Percentiles rank a stretch among this genome's conserved stretches.
Conservation (phyloP, 805 yeast genomes). For the Saccharomycopsis fibuligera region DNA sequence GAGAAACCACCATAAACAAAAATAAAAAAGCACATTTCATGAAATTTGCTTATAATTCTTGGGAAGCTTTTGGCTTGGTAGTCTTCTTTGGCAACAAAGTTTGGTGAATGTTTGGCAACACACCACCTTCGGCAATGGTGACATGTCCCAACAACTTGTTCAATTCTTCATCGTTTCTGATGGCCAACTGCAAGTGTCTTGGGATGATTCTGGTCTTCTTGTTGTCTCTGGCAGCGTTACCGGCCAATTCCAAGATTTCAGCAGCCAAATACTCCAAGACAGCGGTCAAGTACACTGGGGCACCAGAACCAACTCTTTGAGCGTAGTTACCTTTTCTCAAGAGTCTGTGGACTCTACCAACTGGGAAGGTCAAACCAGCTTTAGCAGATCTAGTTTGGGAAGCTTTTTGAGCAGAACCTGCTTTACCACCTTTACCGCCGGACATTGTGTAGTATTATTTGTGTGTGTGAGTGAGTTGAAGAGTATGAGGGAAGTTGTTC, state of each 20-base stretch:
- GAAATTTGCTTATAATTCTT: conserved; percentile 43
- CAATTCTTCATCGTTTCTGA: conserved; percentile 98
- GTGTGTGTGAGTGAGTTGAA: no score
- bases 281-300: conserved; percentile 95
- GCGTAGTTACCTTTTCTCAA: conserved; percentile 97
- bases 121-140: conserved; percentile 99
- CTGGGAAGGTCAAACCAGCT: conserved; percentile 99
- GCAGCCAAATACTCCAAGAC: conserved; percentile 96
- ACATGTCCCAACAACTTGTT: conserved; percentile 90
- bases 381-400: conserved; percentile 97
- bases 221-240: conserved; percentile 98
- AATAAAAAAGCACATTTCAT: not conserved
- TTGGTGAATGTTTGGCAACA: conserved; percentile 93
- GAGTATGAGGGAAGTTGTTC: no score
- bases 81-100: conserved; percentile 82
- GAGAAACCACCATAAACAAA: not conserved
- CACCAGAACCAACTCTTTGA: conserved; percentile 98
- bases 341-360: conserved; percentile 97
- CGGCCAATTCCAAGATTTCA: conserved; percentile 95
- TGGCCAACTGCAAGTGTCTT: conserved; percentile 97
- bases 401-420: conserved; percentile 90
- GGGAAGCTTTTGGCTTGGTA: conserved; percentile 56
- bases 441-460: conserved; percentile 45
- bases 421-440: conserved; percentile 75
- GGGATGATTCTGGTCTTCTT: conserved; percentile 98